Conservation (phyloP, 75 land plant genomes). For the Ceratopteris richardii region DNA sequence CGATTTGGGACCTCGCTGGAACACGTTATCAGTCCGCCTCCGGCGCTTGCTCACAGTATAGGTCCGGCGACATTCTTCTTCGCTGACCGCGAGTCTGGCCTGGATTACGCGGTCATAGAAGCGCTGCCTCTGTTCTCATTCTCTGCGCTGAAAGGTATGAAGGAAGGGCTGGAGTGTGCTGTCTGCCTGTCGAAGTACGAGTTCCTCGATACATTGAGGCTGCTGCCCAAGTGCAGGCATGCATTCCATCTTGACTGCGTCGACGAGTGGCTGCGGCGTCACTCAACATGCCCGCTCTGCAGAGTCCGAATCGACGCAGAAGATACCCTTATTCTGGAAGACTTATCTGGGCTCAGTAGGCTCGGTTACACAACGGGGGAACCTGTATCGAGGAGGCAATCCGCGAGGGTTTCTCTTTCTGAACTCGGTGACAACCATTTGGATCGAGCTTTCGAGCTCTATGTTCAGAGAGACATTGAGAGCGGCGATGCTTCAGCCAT, state of each 20-base stretch:
- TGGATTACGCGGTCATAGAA: slow-evolving; percentile 60
- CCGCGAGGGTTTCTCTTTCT: not conserved
- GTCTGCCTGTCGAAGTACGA: slow-evolving; percentile 71
- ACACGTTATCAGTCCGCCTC: not conserved
- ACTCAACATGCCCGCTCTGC: slow-evolving; percentile 83
- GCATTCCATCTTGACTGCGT: slow-evolving; percentile 83
- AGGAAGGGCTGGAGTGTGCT: slow-evolving; percentile 80
- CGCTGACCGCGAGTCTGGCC: slow-evolving; percentile 37
- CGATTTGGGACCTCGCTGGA: not conserved
- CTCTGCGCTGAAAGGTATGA: slow-evolving; percentile 56
- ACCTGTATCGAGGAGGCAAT: not conserved
- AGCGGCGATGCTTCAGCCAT: not conserved
- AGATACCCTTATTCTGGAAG: slow-evolving; percentile 27
- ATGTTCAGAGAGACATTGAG: slow-evolving; percentile 1
- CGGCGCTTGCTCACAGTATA: not conserved
- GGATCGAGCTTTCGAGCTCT: not conserved
- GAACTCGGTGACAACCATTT: not conserved
- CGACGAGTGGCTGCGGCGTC: slow-evolving; percentile 62
- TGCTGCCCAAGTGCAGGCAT: slow-evolving; percentile 86
- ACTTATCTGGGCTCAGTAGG: not conserved
- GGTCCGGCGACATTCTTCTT: not conserved
- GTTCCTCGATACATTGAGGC: slow-evolving; percentile 52
- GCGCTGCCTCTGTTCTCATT: slow-evolving; percentile 83
- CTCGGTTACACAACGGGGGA: not conserved
- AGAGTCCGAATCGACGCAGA: slow-evolving; percentile 39